Evolutionary conservation across 805 yeast species (phyloP), one percentile per base, ranked within the genome.

Genomic region (Clavispora santaluciae): DNA sequence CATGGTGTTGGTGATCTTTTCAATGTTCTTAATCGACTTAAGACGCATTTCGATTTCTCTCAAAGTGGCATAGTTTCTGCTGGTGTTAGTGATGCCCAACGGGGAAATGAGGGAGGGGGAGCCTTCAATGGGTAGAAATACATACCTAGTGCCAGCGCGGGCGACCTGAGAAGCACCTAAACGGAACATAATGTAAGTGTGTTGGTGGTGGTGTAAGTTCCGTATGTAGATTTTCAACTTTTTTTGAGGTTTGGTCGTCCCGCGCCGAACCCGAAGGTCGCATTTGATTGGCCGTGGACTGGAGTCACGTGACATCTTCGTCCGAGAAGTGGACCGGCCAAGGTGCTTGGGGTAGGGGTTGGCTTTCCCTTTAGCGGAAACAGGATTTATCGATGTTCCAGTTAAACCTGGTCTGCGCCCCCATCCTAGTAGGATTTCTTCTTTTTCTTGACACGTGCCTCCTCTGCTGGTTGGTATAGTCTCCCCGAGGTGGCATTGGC

Each of bases 1-100:
- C 98, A 93, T 93, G 70, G 99, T 93, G 75, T 93, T 93, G 73
- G 99, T 93, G 75, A 93, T 93, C 78, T 93, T 93, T 75, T 93
- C 97, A 68, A 93, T 91, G 79, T 93, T 93, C 78, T 91, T 93
- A 68, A 93, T 93, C 53, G 97, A 88, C 77, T 93, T 93, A 65
- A 93, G 81, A 77, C 99, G 95, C 70, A 79, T 85, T 77, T 93
- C 99, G 63, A 93, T 95, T 73, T 93, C 99, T 76, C 97, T 91
- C 66, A 93, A 79, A 56, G 99, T 93, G 61, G 99, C 99, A 76
- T 88, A 91, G 76, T 82, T 83, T 84, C 96, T 86, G 49, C 18
- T 30, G 20, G 20, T 35, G 60, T 60, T 62, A 60, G 67, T 59
- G 54, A 34, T 26, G 17, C 5, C 11, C 17, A n/a, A 8, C 3